Percentiles rank a stretch among this genome's conserved stretches.
These are phyloP conservation scores for Papilionanthe hybrid DNA, from an alignment of 116 monocot species.

Conservation along the genomic window DNA sequence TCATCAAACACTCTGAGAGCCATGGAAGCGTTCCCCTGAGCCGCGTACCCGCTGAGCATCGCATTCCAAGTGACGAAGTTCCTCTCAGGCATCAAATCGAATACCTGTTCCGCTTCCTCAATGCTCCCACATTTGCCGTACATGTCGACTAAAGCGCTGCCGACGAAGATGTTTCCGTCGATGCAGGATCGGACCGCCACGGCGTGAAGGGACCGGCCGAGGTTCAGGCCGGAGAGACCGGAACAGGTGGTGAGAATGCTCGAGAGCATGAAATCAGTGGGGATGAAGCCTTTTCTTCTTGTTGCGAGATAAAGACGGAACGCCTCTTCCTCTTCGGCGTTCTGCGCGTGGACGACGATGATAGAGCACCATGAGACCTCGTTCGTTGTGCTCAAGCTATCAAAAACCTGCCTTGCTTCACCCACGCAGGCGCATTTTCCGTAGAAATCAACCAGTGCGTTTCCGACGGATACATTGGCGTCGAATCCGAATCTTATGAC, in stretches of 20 bases:
- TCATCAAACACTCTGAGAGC: slow-evolving; percentile 42
- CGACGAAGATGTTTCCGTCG: slow-evolving; percentile 57
- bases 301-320: slow-evolving; percentile 41
- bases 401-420: slow-evolving; percentile 50
- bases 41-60: slow-evolving; percentile 57
- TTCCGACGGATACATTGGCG: slow-evolving; percentile 45
- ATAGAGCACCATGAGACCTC: slow-evolving; percentile 81
- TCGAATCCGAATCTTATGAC: slow-evolving; percentile 36
- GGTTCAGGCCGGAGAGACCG: slow-evolving; percentile 50
- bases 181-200: slow-evolving; percentile 43
- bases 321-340: slow-evolving; percentile 52
- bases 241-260: slow-evolving; percentile 61
- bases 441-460: slow-evolving; percentile 77
- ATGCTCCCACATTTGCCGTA: slow-evolving; percentile 81
- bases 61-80: slow-evolving; percentile 72
- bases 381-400: slow-evolving; percentile 37
- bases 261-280: slow-evolving; percentile 68
- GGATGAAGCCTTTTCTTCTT: slow-evolving; percentile 37
- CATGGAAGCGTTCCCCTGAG: slow-evolving; percentile 39
- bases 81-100: slow-evolving; percentile 24
- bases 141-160: slow-evolving; percentile 69
- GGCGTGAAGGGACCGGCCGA: slow-evolving; percentile 66
- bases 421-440: slow-evolving; percentile 45
- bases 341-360: slow-evolving; percentile 53
- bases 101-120: slow-evolving; percentile 40